Conservation (phyloP, 306 rosid genomes). For the Delonix regia region DNA sequence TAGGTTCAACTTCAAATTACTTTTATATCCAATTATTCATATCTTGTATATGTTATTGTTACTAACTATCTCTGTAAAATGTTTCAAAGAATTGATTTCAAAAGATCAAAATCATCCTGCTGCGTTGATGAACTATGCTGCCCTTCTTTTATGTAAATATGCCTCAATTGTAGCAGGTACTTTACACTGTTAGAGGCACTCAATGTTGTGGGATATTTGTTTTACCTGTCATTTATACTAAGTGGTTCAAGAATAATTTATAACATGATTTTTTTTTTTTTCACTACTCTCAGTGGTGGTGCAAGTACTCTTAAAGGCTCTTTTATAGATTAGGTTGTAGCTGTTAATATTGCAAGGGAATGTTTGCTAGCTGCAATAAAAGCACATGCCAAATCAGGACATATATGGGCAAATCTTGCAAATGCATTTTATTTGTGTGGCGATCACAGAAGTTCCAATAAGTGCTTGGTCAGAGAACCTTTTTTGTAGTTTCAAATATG, state of each 20-base stretch:
- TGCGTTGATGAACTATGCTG: slow-evolving; percentile 81
- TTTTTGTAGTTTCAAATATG: too few species aligned
- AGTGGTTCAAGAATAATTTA: slow-evolving; percentile 29
- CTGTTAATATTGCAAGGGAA: slow-evolving; percentile 82
- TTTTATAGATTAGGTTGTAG: slow-evolving; percentile 55
- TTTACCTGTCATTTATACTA: slow-evolving; percentile 12
- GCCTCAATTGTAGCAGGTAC: slow-evolving; percentile 88
- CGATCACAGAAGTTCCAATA: slow-evolving; percentile 86
- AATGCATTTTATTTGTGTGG: slow-evolving; percentile 70
- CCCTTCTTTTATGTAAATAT: slow-evolving; percentile 75
- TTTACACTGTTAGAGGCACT: slow-evolving; percentile 29
- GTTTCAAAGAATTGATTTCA: slow-evolving; percentile 80
- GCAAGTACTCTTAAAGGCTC: slow-evolving; percentile 73
- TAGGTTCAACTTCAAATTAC: not conserved
- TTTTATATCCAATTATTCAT: not conserved
- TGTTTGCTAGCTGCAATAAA: slow-evolving; percentile 81
- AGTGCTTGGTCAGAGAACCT: too few species aligned
- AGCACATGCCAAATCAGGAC: slow-evolving; percentile 86
- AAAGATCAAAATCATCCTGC: slow-evolving; percentile 96
- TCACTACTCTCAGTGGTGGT: slow-evolving; percentile 69
- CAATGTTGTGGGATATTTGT: slow-evolving; percentile 5
- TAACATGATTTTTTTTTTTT: slow-evolving; percentile 16
- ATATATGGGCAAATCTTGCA: slow-evolving; percentile 88
- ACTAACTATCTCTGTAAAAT: slow-evolving; percentile 51
- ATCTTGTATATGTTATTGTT: slow-evolving; percentile 23